phyloP scores from a whole-genome alignment of 2,329 filamentous ascomycete species.

The Cytospora piceae region DNA sequence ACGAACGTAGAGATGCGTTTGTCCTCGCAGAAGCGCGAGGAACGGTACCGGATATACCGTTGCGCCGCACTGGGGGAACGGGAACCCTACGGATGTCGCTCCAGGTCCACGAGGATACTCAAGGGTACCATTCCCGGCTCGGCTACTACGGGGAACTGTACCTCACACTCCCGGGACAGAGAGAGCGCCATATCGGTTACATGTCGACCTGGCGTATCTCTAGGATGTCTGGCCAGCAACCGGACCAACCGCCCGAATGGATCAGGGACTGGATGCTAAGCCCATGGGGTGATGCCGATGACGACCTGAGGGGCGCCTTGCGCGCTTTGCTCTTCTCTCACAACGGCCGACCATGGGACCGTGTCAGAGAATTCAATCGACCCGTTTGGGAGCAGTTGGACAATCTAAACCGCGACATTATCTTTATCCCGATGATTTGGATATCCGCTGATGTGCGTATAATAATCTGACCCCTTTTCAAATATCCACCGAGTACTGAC shows the following conservation, averaged over 20 bases:
- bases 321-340: not conserved
- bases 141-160: constrained; percentile 1
- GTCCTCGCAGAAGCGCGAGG: not conserved
- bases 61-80: not conserved
- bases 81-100: not conserved
- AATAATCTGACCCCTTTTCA: not conserved
- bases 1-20: not conserved
- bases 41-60: not conserved
- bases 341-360: not conserved
- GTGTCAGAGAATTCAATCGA: fast-evolving
- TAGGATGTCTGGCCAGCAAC: not conserved
- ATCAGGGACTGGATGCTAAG: not conserved
- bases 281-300: not conserved
- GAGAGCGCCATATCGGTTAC: not conserved
- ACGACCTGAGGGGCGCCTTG: not conserved
- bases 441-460: not conserved
- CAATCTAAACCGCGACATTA: not conserved
- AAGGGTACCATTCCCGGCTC: not conserved
- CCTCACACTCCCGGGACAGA: not conserved
- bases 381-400: not conserved
- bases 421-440: not conserved
- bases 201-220: not conserved
- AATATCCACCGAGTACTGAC: not conserved
- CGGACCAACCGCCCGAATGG: not conserved
- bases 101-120: not conserved